These are phyloP conservation scores for Elaeis oleifera DNA, from an alignment of 202 grass and related monocot species.

Conservation along the genomic window DNA sequence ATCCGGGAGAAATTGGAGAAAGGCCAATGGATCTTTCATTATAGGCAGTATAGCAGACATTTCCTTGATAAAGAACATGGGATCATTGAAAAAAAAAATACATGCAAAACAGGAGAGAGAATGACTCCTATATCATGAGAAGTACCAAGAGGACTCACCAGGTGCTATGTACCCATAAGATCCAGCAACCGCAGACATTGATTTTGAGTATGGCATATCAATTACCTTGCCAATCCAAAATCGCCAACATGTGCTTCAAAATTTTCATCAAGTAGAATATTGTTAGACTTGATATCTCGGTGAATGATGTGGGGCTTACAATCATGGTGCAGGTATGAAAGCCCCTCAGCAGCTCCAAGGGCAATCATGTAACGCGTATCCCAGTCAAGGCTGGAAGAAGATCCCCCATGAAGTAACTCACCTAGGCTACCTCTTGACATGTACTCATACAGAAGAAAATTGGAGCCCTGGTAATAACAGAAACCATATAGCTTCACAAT, in stretches of 20 bases:
- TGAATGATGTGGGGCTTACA: conserved; percentile 92
- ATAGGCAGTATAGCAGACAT: too few species aligned
- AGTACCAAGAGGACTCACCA: conserved; percentile 38
- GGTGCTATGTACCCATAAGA: conserved; percentile 99
- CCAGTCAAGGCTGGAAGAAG: conserved; percentile 68
- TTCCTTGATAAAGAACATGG: too few species aligned
- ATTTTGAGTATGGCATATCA: conserved; percentile 86
- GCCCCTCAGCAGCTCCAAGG: conserved; percentile 79
- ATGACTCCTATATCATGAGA: neutral
- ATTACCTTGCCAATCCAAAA: conserved; percentile 95
- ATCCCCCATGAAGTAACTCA: conserved; percentile 77
- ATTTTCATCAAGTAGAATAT: conserved; percentile 94
- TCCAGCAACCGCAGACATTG: conserved; percentile 97
- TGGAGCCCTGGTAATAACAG: conserved; percentile 82
- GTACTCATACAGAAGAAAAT: conserved; percentile 89
- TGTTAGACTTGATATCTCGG: conserved; percentile 96
- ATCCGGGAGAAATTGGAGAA: too few species aligned
- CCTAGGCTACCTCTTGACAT: conserved; percentile 94
- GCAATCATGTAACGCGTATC: conserved; percentile 79
- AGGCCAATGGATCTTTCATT: too few species aligned
- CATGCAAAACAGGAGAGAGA: neutral
- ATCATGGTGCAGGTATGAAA: conserved; percentile 93
- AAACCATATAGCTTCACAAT: conserved; percentile 97
- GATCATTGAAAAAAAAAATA: conserved; percentile 12
- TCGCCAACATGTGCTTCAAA: conserved; percentile 98